Percentiles rank a stretch among this genome's conserved stretches.
Conservation (phyloP, 441 rosid genomes). For the Populus hybrid region DNA sequence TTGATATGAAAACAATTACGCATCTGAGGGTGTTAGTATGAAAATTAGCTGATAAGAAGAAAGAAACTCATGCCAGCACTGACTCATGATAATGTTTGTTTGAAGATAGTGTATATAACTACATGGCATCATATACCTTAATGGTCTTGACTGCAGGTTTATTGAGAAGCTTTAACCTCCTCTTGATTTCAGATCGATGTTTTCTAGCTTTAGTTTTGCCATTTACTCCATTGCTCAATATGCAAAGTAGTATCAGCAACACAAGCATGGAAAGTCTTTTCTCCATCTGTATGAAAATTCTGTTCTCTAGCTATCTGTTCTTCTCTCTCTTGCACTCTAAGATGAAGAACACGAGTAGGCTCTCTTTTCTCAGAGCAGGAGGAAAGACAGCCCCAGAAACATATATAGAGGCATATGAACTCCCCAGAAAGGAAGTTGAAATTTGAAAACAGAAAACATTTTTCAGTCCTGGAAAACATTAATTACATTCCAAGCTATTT, state of each 20-base stretch:
- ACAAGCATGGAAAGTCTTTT: background rate
- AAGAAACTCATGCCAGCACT: background rate
- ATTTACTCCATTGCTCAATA: constrained; percentile 19
- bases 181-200: constrained; percentile 19
- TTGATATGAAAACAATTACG: background rate
- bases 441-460: background rate
- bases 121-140: constrained; percentile 17
- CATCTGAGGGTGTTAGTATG: background rate
- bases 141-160: constrained; percentile 48
- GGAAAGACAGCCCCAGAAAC: background rate
- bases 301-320: background rate
- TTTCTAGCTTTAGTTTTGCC: constrained; percentile 19
- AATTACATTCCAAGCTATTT: background rate
- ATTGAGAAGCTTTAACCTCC: constrained; percentile 40
- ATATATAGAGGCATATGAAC: background rate
- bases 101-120: too few species aligned
- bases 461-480: background rate
- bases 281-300: background rate
- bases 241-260: constrained; percentile 9
- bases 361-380: background rate
- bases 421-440: background rate
- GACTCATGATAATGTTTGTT: background rate
- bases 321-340: background rate
- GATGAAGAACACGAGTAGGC: background rate
- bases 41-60: background rate